phyloP scores from a whole-genome alignment of 1,284 basidiomycete species.

The Rhodotorula glutinis region DNA sequence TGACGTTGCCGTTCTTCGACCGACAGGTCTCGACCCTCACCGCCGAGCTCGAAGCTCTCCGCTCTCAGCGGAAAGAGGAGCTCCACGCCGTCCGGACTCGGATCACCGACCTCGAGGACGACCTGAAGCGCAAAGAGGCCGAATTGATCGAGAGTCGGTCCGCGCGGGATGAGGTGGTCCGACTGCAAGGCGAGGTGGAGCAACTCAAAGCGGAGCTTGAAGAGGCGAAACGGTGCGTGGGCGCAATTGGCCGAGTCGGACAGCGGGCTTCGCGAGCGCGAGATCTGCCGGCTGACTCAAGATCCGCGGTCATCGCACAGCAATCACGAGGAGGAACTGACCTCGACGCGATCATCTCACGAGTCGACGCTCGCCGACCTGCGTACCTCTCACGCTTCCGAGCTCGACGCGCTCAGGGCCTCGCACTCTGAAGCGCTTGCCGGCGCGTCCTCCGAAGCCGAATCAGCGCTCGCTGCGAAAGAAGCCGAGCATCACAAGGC shows the following conservation, averaged over 20 bases:
- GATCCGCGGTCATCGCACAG: not conserved
- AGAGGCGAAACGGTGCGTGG: not conserved
- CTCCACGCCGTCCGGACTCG: too few relatives aligned
- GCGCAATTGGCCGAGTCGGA: too few relatives aligned
- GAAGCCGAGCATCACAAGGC: not conserved
- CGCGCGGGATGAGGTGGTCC: not conserved
- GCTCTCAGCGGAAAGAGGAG: not conserved
- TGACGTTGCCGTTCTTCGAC: too few relatives aligned
- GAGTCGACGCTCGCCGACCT: conserved; percentile 2
- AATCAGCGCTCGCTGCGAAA: not conserved
- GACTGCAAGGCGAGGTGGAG: not conserved
- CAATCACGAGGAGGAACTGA: not conserved
- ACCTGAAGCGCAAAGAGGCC: not conserved
- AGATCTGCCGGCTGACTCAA: not conserved
- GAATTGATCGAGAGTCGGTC: too few relatives aligned
- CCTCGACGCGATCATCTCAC: not conserved
- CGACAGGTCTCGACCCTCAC: not conserved
- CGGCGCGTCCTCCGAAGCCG: not conserved
- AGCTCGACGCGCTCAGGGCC: not conserved
- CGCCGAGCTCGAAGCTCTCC: not conserved
- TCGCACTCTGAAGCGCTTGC: not conserved
- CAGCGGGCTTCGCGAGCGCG: too few relatives aligned
- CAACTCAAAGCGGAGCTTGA: not conserved
- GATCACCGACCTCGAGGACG: not conserved
- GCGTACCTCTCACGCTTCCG: not conserved